A percentile compares a stretch with the other conserved stretches of the same genome.
Evolutionary conservation across 257 asterid genomes (phyloP).

Genomic region (Solanum pimpinellifolium): DNA sequence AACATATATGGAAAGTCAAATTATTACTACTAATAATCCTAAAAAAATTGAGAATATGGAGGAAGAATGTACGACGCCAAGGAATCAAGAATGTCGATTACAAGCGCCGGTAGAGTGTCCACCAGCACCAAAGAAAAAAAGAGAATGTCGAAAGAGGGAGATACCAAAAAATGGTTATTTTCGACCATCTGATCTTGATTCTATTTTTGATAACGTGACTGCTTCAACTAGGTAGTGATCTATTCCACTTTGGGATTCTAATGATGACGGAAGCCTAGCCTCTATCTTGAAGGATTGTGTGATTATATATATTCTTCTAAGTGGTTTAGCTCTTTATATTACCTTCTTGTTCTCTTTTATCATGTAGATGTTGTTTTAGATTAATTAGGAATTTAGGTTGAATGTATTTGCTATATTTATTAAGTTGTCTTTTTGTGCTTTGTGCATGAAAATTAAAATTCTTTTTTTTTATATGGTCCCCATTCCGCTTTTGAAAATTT

Average conservation of each 20-base stretch:
- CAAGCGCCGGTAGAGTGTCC: neutral
- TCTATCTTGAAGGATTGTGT: neutral
- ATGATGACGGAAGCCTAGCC: neutral
- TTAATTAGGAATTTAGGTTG: neutral
- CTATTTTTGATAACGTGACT: neutral
- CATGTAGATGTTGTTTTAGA: neutral
- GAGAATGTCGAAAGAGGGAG: neutral
- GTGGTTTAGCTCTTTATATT: neutral
- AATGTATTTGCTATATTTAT: neutral
- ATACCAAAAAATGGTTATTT: neutral
- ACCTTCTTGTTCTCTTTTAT: neutral
- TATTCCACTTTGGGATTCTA: neutral
- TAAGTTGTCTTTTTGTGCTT: neutral
- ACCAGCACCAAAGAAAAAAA: neutral
- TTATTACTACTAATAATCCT: neutral
- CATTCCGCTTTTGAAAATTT: neutral
- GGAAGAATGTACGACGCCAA: neutral
- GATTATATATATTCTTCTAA: neutral
- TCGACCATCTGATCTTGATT: neutral
- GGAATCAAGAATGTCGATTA: neutral
- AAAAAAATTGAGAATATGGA: neutral
- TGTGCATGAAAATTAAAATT: neutral
- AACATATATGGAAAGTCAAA: neutral
- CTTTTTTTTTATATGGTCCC: too few species aligned
- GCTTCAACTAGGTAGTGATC: neutral